Evolutionary conservation across 352 stramenopile genomes (phyloP).

Genomic region (Sclerospora graminicola): DNA sequence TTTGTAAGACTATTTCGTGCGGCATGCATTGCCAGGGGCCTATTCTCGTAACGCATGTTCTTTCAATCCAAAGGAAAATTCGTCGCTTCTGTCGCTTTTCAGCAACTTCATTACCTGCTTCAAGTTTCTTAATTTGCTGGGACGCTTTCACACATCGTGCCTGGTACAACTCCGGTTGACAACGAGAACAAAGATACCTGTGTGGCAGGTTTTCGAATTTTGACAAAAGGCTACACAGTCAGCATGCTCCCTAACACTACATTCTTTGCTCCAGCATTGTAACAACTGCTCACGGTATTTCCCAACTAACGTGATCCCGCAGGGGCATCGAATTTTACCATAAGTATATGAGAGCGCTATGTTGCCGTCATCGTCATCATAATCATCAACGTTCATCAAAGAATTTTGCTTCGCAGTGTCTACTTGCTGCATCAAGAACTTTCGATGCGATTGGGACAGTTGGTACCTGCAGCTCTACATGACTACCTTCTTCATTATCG

Average conservation of each 20-base stretch:
- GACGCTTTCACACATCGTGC: slow-evolving; percentile 19
- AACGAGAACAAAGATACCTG: slow-evolving; percentile 42
- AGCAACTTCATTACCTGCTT: slow-evolving; percentile 43
- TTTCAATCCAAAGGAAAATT: slow-evolving; percentile 28
- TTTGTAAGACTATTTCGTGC: slow-evolving; percentile 28
- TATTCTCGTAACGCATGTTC: slow-evolving; percentile 18
- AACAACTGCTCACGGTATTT: slow-evolving; percentile 54
- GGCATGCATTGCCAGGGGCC: slow-evolving; percentile 43
- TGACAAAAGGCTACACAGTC: slow-evolving; percentile 49
- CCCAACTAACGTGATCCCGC: slow-evolving; percentile 32
- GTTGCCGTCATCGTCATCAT: slow-evolving; percentile 10
- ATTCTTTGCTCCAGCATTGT: slow-evolving; percentile 56
- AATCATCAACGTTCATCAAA: slow-evolving; percentile 5
- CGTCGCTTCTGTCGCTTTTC: slow-evolving; percentile 10
- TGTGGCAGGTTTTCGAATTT: slow-evolving; percentile 6
- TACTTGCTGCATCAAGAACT: neutral
- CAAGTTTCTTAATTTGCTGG: slow-evolving; percentile 27
- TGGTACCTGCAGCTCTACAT: neutral
- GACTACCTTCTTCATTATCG: slow-evolving; percentile 1
- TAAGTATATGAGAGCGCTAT: slow-evolving; percentile 16
- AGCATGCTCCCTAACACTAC: slow-evolving; percentile 55
- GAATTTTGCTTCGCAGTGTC: slow-evolving; percentile 3
- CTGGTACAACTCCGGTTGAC: slow-evolving; percentile 26
- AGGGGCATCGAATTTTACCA: slow-evolving; percentile 48
- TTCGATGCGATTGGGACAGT: neutral